Evolutionary conservation across 169 alveolate genomes (phyloP).

Genomic region (Cryptosporidium felis): DNA sequence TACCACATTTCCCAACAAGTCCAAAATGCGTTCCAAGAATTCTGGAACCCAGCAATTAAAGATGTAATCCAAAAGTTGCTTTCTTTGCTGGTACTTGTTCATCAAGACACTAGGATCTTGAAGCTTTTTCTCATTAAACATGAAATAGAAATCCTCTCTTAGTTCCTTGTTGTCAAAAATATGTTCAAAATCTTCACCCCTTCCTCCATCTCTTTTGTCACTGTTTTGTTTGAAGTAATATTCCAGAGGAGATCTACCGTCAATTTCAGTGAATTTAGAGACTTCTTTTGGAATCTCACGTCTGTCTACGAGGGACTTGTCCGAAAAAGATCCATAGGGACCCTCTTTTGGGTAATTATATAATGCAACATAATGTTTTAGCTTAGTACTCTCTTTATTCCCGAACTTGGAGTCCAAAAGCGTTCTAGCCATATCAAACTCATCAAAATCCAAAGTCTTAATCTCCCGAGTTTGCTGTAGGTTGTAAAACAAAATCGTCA

Average conservation of each 20-base stretch:
- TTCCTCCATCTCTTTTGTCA: too few species aligned
- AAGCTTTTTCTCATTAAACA: neutral
- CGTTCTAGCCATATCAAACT: neutral
- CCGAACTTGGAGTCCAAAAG: neutral
- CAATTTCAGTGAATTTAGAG: neutral
- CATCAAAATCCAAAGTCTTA: conserved; percentile 5
- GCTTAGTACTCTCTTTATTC: neutral
- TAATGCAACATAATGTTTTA: neutral
- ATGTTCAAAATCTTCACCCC: neutral
- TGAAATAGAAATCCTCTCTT: conserved; percentile 8
- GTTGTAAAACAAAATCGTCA: conserved; percentile 23
- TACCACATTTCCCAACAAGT: conserved; percentile 39
- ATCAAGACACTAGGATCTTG: neutral
- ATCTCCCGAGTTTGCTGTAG: neutral
- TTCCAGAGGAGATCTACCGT: conserved; percentile 23
- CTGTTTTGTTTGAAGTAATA: neutral
- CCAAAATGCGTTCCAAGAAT: conserved; percentile 14
- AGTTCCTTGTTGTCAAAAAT: neutral
- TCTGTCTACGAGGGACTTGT: neutral
- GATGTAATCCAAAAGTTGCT: neutral
- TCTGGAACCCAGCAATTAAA: conserved; percentile 25
- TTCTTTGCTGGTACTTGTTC: conserved; percentile 5
- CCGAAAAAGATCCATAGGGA: neutral
- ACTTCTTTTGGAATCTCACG: conserved; percentile 5
- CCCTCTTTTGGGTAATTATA: conserved; percentile 34